These are phyloP conservation scores for Croton laevigatus DNA, from an alignment of 441 rosid genomes.

Conservation along the genomic window DNA sequence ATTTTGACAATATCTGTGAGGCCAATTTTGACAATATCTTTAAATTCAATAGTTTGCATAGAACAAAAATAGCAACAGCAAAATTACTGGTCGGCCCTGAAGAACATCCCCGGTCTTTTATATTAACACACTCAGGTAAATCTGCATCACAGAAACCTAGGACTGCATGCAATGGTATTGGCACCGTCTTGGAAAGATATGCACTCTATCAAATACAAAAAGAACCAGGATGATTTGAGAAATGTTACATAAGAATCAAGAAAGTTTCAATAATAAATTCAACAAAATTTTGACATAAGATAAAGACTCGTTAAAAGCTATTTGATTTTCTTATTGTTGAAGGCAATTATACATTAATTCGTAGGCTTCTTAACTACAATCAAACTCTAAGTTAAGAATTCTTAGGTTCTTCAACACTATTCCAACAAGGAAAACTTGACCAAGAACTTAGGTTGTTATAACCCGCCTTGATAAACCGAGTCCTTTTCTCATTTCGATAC, in stretches of 20 bases:
- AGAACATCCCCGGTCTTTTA: constrained; percentile 48
- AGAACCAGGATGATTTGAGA: too few relatives aligned
- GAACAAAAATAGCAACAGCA: constrained; percentile 21
- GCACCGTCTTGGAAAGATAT: constrained; percentile 25
- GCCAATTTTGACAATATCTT: too few relatives aligned
- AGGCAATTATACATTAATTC: not conserved
- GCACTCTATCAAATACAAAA: constrained; percentile 17
- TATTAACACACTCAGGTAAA: constrained; percentile 19
- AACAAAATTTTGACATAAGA: not conserved
- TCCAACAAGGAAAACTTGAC: not conserved
- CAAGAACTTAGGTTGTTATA: too few relatives aligned
- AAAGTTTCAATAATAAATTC: not conserved
- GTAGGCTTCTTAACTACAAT: not conserved
- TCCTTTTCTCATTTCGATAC: too few relatives aligned
- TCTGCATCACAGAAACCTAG: constrained; percentile 25
- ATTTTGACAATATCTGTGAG: constrained; percentile 88
- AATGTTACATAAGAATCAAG: not conserved
- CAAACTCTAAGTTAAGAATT: not conserved
- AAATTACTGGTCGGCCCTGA: constrained; percentile 39
- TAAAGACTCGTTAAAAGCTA: not conserved
- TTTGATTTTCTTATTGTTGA: not conserved
- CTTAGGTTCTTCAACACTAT: not conserved
- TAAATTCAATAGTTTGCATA: too few relatives aligned
- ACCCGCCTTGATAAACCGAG: too few relatives aligned
- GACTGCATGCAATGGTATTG: constrained; percentile 23